phyloP scores from a whole-genome alignment of 768 basidiomycete genomes.

The Ephemerocybe angulata region DNA sequence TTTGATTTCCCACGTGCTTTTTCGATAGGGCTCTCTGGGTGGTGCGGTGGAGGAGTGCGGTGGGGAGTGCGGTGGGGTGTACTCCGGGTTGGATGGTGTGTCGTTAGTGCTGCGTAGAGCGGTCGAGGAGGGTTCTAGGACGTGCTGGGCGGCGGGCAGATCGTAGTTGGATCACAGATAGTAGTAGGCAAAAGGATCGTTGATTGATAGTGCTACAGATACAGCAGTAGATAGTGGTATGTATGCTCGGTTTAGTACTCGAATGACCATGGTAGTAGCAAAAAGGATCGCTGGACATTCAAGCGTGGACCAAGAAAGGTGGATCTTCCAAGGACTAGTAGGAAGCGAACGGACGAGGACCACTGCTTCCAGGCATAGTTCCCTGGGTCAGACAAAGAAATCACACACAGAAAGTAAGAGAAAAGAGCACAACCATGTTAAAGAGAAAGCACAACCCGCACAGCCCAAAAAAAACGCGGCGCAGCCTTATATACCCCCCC shows the following conservation, averaged over 20 bases:
- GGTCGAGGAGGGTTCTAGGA: not conserved
- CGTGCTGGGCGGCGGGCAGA: too few species aligned
- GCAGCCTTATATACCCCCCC: not conserved
- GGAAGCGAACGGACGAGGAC: conserved; percentile 75
- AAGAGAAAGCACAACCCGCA: conserved; percentile 15
- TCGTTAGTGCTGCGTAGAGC: not conserved
- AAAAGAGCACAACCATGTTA: conserved; percentile 15
- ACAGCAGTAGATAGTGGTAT: conserved; percentile 16
- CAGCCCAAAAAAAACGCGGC: conserved; percentile 19
- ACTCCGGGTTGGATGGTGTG: too few species aligned
- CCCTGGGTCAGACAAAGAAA: conserved; percentile 44
- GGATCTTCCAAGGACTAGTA: conserved; percentile 72
- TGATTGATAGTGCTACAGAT: not conserved
- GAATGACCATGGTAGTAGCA: conserved; percentile 52
- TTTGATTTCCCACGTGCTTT: conserved; percentile 33
- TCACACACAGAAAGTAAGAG: conserved; percentile 9
- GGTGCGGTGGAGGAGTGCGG: not conserved
- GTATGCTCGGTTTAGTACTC: conserved; percentile 75
- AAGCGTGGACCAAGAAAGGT: conserved; percentile 70
- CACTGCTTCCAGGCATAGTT: conserved; percentile 73
- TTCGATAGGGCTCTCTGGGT: not conserved
- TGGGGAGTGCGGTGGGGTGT: too few species aligned
- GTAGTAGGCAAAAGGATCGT: conserved; percentile 1
- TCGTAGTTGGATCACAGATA: too few species aligned
- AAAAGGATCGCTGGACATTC: conserved; percentile 49